Conservation (phyloP, 768 basidiomycete genomes). For the Kwoniella heveanensis region DNA sequence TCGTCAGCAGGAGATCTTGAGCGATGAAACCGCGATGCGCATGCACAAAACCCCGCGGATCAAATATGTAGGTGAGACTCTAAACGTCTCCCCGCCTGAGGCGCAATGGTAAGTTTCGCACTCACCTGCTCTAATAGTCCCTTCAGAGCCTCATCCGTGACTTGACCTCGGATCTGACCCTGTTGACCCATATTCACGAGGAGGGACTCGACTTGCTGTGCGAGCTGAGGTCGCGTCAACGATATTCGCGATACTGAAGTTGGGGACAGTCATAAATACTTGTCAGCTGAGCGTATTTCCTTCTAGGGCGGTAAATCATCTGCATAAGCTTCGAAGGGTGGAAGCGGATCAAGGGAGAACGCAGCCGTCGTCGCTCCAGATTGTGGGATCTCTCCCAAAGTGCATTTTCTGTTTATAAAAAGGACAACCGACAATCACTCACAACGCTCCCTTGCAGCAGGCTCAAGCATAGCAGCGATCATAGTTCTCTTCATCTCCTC, state of each 20-base stretch:
- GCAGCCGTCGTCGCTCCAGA: too few relatives aligned
- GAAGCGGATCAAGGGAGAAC: too few relatives aligned
- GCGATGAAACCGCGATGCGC: too few relatives aligned
- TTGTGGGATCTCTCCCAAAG: too few relatives aligned
- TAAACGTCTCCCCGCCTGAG: too few relatives aligned
- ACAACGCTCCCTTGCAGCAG: constrained; percentile 53
- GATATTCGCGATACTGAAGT: constrained; percentile 55
- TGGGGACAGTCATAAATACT: not conserved
- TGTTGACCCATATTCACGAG: constrained; percentile 50
- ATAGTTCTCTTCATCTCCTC: constrained; percentile 55
- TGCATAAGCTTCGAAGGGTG: too few relatives aligned
- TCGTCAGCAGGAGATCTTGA: too few relatives aligned
- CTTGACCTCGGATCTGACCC: constrained; percentile 53
- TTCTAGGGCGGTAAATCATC: too few relatives aligned
- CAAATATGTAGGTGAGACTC: too few relatives aligned
- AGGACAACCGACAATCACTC: constrained; percentile 30
- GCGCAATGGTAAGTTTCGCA: not conserved
- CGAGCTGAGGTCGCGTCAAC: constrained; percentile 49
- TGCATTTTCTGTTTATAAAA: too few relatives aligned
- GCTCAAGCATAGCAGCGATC: constrained; percentile 53
- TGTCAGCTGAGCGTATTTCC: too few relatives aligned
- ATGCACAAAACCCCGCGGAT: too few relatives aligned
- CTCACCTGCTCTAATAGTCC: constrained; percentile 52
- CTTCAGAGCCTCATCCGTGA: constrained; percentile 53
- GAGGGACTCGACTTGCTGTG: constrained; percentile 49